A percentile compares a stretch with the other conserved stretches of the same genome.
These are phyloP conservation scores for Phialemoniopsis sp. DNA, from an alignment of 2,329 filamentous ascomycete species.

Conservation along the genomic window DNA sequence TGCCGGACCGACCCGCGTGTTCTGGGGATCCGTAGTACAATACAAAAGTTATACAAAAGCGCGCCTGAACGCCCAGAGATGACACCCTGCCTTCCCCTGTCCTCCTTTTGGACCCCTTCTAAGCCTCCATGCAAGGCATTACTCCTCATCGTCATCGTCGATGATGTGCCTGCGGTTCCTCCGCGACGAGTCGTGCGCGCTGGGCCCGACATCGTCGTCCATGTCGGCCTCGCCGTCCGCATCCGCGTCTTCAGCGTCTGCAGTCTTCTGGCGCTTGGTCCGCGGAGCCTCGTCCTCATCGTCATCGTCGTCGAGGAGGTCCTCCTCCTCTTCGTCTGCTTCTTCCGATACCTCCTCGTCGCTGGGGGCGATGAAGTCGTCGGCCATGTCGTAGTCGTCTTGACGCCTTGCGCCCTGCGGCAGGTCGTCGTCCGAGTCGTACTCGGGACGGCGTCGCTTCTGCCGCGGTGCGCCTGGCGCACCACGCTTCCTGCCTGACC, in stretches of 20 bases:
- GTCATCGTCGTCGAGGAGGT: slow-evolving; percentile 55
- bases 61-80: too few relatives aligned
- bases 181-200: slow-evolving; percentile 30
- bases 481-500: slow-evolving; percentile 48
- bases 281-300: slow-evolving; percentile 40
- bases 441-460: slow-evolving; percentile 56
- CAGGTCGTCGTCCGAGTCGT: slow-evolving; percentile 74
- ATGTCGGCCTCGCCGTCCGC: slow-evolving; percentile 51
- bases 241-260: slow-evolving; percentile 42
- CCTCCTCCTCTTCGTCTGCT: slow-evolving; percentile 55
- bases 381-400: slow-evolving; percentile 75
- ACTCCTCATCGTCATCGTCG: slow-evolving; percentile 56
- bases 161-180: slow-evolving; percentile 52
- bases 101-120: too few relatives aligned
- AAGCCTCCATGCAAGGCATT: slow-evolving; percentile 2
- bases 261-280: slow-evolving; percentile 47
- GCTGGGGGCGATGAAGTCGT: slow-evolving; percentile 73
- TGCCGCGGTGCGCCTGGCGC: slow-evolving; percentile 42
- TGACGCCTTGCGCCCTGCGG: slow-evolving; percentile 56
- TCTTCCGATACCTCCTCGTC: slow-evolving; percentile 63
- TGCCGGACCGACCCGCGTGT: too few relatives aligned
- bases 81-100: too few relatives aligned
- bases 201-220: slow-evolving; percentile 39
- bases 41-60: too few relatives aligned
- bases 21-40: too few relatives aligned